phyloP scores from a whole-genome alignment of 2,329 filamentous ascomycete genomes.

The Hyphodiscus sp. region DNA sequence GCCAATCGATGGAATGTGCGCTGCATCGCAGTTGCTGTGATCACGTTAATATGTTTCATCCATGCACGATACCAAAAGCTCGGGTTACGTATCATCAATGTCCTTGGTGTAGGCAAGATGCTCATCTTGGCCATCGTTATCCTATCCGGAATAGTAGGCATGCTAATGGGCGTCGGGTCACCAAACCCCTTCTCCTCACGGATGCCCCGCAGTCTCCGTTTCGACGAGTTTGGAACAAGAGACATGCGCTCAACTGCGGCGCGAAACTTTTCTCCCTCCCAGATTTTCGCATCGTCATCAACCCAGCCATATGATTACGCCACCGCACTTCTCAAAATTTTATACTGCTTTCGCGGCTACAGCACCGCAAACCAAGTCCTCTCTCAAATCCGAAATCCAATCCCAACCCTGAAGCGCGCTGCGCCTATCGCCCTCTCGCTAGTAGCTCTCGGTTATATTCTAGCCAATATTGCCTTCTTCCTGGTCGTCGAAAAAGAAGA shows the following conservation, averaged over 20 bases:
- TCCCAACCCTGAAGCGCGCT: conserved; percentile 51
- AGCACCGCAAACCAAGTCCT: conserved; percentile 50
- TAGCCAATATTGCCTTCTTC: conserved; percentile 54
- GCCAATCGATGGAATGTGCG: conserved; percentile 43
- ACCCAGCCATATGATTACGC: conserved; percentile 38
- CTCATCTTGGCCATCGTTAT: conserved; percentile 42
- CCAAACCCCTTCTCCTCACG: conserved; percentile 6
- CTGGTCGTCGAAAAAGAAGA: conserved; percentile 50
- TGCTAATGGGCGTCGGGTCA: conserved; percentile 29
- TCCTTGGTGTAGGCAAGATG: conserved; percentile 43
- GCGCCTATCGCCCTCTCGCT: conserved; percentile 47
- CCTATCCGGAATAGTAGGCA: conserved; percentile 36
- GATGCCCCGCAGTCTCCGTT: conserved; percentile 14
- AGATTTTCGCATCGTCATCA: conserved; percentile 35
- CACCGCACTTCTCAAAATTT: conserved; percentile 48
- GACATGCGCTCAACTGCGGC: conserved; percentile 29
- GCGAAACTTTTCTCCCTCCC: conserved; percentile 36
- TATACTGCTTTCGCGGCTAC: conserved; percentile 50
- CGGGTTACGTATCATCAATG: conserved; percentile 42
- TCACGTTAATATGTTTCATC: conserved; percentile 40
- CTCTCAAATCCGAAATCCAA: conserved; percentile 49
- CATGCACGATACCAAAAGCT: conserved; percentile 40
- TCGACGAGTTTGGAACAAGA: conserved; percentile 13
- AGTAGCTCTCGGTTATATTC: conserved; percentile 49
- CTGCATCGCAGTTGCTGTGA: conserved; percentile 39